Base-by-base conservation (phyloP, 2,329 filamentous ascomycete species). In the Fusarium papillatum region DNA sequence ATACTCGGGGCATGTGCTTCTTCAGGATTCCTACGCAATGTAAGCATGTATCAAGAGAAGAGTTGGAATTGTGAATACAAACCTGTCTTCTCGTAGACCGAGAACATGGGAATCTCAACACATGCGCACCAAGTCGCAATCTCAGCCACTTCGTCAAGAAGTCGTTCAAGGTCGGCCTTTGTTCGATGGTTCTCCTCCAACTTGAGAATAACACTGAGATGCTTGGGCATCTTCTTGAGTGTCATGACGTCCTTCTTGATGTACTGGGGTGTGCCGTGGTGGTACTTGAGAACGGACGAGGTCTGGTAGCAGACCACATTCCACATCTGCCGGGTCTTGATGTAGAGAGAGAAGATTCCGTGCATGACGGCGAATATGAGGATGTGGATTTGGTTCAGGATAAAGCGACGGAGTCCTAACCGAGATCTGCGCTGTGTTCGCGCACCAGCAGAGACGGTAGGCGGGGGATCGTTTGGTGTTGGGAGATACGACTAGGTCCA, bases 41-140 rank as follows among this genome's bases (percentile, higher is more conserved):
- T 80, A 60, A 78, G 74, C 31, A 57, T 34, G 39, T 63, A 7
- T 6, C n/a, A 11, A 39, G 50, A 13, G 29, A 24, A 34, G 41
- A 39, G 50, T 39, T 13, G 46, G 24, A 19, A 8, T 7, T 31
- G 31, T 31, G 36, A 29, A 43, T 22, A 68, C 76, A 63, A 88
- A 97, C 96, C 96, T 73, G 93, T 97, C 84, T 92, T 93, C 85
- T 99, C 97, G 82, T 99, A 99, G 34, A 99, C 89, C 61, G 95
- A 98, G 77, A 99, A 87, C 83, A 93, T 91, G 16, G 94, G 93
- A 72, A 99, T 98, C 10, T 95, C 95, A 29, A 95, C 94, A 80
- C 95, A 95, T 34, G 95, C 93, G 82, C 94, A 97, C 97, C 97
- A 99, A 5, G 96, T 96, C 24, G 95, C 93, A 72, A 99, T 90